Conservation (phyloP, 164 flowering plant species). For the Dillenia suffruticosa region DNA sequence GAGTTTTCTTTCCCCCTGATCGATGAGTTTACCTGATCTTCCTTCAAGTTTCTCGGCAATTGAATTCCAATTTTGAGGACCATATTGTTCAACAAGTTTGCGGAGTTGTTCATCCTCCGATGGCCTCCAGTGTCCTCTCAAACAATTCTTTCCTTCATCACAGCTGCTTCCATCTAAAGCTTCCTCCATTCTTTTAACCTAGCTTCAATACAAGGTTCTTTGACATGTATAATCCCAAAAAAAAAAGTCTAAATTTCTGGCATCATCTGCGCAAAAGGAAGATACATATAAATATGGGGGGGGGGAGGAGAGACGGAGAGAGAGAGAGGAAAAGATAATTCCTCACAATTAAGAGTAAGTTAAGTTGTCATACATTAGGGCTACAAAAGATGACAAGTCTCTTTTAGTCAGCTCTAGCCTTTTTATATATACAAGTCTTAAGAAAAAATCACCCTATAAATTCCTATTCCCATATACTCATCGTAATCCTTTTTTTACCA, state of each 20-base stretch:
- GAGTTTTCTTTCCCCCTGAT: background rate
- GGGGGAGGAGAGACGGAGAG: background rate
- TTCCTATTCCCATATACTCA: no score
- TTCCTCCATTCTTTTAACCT: constrained; percentile 11
- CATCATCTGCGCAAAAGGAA: no score
- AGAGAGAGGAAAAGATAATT: background rate
- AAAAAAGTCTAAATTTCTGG: background rate
- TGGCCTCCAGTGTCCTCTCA: constrained; percentile 43
- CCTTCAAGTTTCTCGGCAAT: constrained; percentile 38
- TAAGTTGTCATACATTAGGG: no score
- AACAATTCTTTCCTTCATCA: constrained; percentile 14
- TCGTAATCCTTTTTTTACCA: no score
- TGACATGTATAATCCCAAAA: background rate
- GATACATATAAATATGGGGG: background rate
- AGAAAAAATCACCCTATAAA: no score
- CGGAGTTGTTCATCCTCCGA: constrained; percentile 34
- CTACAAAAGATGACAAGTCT: no score
- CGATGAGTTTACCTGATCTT: constrained; percentile 32
- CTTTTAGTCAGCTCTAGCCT: no score
- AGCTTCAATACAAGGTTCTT: background rate
- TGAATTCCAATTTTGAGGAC: constrained; percentile 39
- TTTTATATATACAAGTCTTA: no score
- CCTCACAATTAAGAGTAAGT: background rate
- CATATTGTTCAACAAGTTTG: constrained; percentile 26
- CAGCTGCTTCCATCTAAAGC: constrained; percentile 9